Evolutionary conservation across 73 alveolate species (phyloP).

Genomic region (Vitrella brassicaformis): DNA sequence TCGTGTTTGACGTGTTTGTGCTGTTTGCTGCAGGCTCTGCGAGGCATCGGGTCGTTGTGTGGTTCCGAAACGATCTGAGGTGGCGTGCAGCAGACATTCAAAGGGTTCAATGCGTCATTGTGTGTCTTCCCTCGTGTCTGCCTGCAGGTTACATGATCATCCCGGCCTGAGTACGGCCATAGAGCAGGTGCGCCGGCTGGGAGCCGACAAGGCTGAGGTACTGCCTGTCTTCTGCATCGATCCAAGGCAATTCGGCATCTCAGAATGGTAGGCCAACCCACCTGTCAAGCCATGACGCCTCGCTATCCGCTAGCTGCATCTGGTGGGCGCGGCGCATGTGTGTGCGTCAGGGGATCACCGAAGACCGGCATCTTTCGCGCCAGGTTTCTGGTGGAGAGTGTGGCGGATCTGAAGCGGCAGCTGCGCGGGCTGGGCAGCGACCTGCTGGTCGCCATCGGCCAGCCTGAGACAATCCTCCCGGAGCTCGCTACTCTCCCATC

Average conservation of each 20-base stretch:
- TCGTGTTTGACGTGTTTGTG: too few species aligned
- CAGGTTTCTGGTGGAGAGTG: not conserved
- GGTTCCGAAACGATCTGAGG: slow-evolving; percentile 5
- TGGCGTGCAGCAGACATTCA: too few species aligned
- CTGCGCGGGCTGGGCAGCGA: not conserved
- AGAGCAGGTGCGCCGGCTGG: not conserved
- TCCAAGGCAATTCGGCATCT: too few species aligned
- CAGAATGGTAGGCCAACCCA: too few species aligned
- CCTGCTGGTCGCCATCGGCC: slow-evolving; percentile 28
- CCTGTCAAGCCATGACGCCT: too few species aligned
- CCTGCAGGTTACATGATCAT: not conserved
- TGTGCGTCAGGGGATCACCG: not conserved
- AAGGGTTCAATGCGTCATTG: too few species aligned
- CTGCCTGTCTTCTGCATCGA: not conserved
- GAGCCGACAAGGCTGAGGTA: not conserved
- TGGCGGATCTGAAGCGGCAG: not conserved
- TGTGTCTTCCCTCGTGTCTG: too few species aligned
- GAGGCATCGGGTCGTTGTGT: not conserved
- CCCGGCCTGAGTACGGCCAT: not conserved
- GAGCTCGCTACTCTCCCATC: not conserved
- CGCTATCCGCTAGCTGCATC: too few species aligned
- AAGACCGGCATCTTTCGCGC: not conserved
- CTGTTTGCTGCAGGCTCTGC: too few species aligned
- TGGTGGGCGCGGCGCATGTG: not conserved
- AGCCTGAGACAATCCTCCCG: slow-evolving; percentile 24